Evolutionary conservation across 2,329 filamentous ascomycete species (phyloP), one percentile per base, ranked within the genome.

Genomic region (Pseudohalonectria lignicola): DNA sequence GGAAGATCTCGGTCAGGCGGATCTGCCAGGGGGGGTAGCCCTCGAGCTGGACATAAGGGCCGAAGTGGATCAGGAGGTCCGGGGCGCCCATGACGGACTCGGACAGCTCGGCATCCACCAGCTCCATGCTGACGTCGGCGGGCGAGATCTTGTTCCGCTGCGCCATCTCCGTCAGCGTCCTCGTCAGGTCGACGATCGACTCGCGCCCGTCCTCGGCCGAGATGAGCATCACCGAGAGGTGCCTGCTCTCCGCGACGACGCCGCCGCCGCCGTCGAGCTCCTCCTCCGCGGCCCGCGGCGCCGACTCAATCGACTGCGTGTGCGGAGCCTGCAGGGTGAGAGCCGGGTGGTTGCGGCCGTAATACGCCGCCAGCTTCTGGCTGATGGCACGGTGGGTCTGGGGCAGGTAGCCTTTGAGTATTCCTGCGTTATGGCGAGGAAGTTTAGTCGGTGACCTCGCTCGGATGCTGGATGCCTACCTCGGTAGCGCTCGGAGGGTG

Each of bases 1-100:
- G 76, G 57, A 88, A 95, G 41, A 98, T 95, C 67, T 98, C 92
- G 0, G 88, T 95, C 53, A 98, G 64, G 31, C 92, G 76, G 44
- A 96, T 74, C 61, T 95, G 92, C 92, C 92, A 98, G 1, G 92
- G 92, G 9, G 92, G 92, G 56, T 96, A 98, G 9, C 92, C 87
- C 39, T 86, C 80, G 32, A 98, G 63, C 55, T 87, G 80, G 39
- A 96, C 77, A 36, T 79, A 76, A 4, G 88, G 85, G 1, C 82
- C 79, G 56, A 98, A 98, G 8, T 94, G 64, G 39, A 98, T 74
- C 41, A 98, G 65, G 12, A 98, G 67, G 55, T 96, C 88, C 2
- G 92, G 92, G 60, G 98, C 90, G 9, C 75, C 71, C 71, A 93
- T 92, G 43, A 94, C 79, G 37, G 72, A 75, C 53, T 80, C 75